Conservation (phyloP, 169 alveolate species). For the Plasmodium relictum region DNA sequence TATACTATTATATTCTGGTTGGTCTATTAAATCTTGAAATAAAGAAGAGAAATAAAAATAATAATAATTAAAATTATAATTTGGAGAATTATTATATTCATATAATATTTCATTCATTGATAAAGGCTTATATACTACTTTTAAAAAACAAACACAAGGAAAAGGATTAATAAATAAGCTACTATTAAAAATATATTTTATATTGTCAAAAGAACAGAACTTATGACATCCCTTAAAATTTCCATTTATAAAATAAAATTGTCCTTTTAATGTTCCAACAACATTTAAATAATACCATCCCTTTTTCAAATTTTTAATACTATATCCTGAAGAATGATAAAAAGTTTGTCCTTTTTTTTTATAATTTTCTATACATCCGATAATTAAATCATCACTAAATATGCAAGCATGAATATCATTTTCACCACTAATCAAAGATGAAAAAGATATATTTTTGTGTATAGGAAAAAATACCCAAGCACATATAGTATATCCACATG, state of each 20-base stretch:
- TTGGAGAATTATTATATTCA: constrained; percentile 42
- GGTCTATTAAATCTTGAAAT: neutral
- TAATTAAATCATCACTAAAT: constrained; percentile 42
- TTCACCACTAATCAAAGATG: constrained; percentile 47
- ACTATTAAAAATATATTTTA: constrained; percentile 67
- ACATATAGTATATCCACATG: constrained; percentile 44
- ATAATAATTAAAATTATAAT: constrained; percentile 5
- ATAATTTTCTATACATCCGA: constrained; percentile 62
- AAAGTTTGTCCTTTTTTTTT: constrained; percentile 1
- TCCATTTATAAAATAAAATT: constrained; percentile 73
- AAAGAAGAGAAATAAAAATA: constrained; percentile 19
- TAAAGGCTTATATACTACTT: constrained; percentile 31
- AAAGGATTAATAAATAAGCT: constrained; percentile 61
- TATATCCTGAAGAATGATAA: constrained; percentile 70
- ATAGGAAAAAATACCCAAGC: constrained; percentile 63
- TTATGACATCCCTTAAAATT: constrained; percentile 55
- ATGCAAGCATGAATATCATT: constrained; percentile 52
- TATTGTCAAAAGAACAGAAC: constrained; percentile 67
- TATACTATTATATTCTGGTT: neutral
- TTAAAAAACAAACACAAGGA: constrained; percentile 35
- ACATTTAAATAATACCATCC: constrained; percentile 72
- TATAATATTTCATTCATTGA: constrained; percentile 52
- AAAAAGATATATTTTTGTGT: constrained; percentile 54
- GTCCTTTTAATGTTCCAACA: constrained; percentile 56
- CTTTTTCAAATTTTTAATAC: constrained; percentile 41